Evolutionary conservation across 345 rosid species (phyloP), one percentile per base, ranked within the genome.

Genomic region (Psidium guajava): DNA sequence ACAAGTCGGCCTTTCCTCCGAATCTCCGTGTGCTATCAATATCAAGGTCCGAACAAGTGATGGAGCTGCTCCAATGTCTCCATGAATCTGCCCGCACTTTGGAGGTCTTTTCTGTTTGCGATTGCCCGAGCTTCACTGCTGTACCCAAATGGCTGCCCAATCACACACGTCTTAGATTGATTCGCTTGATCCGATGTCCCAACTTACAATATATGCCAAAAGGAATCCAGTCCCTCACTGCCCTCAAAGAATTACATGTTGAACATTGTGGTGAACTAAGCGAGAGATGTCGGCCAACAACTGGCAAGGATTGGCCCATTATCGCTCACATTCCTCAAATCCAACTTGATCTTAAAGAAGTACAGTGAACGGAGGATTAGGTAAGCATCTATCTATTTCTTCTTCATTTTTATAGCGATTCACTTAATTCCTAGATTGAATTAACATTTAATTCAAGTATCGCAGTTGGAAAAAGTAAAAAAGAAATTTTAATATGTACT

Each of bases 101-200:
- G 21, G 74, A 61, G 21, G 14, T 3, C 0, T 14, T 61, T 61
- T 8, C 0, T 27, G 11, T 61, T 5, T 6, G 6, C 6, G 40
- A 27, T 15, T 61, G 42, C 74, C 2, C 11, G 2, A 6, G 74
- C 21, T 61, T 61, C 5, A 61, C 0, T 1, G 0, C 0, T 15
- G 0, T 61, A 61, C 74, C 42, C 0, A 0, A 3, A 28, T 61
- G 74, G 74, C 2, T 61, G 0, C 16, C 40, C 0, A 27, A 61
- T 27, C 73, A 61, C 1, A 14, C 21, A 0, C 0, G 0, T 27
- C 74, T 61, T 40, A 61, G 1, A 28, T 2, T 5, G 28, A 61
- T 61, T 28, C 2, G 0, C 5, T 61, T 28, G 42, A 14, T 27
- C 18, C 2, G 5, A 61, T 61, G 74, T 28, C 40, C 42, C 74